Evolutionary conservation across 139 green algal genomes (phyloP), one percentile per base, ranked within the genome.

Genomic region (Coccomyxa sp.): DNA sequence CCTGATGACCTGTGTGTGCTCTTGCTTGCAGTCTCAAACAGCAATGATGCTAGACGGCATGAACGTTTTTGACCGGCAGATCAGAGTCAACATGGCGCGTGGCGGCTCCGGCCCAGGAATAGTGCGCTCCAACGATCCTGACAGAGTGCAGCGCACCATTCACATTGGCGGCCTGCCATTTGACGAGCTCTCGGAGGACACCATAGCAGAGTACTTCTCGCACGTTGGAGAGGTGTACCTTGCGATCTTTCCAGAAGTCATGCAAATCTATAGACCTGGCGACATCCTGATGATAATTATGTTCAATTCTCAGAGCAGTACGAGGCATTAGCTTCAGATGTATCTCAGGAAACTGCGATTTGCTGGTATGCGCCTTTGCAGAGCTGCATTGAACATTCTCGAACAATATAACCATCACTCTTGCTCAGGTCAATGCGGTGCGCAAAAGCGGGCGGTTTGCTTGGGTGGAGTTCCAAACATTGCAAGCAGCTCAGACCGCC

Each of bases 21-120:
- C 32, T 67, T 17, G 10, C 32, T 18, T 67, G 75, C 80, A 87
- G 84, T 76, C 84, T 9, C 31, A 80, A 51, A 85, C 82, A 17
- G 86, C 86, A 13, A 58, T 84, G 59, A 58, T 89, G 76, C 81
- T 89, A n/a, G 86, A 89, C 76, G 86, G 86, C 67, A 89, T 89
- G 86, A 38, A 84, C 23, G 80, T 89, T 7, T 86, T 85, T 79
- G 86, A 86, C 17, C 84, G 81, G 17, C 76, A n/a, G 0, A 84
- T 89, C 63, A 79, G 79, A 14, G 86, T 89, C 18, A 84, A 51
- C n/a, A 79, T 86, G 58, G 86, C 86, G 71, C 60, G 82, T 13
- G 82, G 82, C 23, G 85, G 85, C 21, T 74, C 83, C 67, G 83
- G 83, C 27, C 71, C 79, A 30, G 82, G 82, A 74, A 57, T 83